phyloP scores from a whole-genome alignment of 257 asterid species.

The Gardenia jasminoides region DNA sequence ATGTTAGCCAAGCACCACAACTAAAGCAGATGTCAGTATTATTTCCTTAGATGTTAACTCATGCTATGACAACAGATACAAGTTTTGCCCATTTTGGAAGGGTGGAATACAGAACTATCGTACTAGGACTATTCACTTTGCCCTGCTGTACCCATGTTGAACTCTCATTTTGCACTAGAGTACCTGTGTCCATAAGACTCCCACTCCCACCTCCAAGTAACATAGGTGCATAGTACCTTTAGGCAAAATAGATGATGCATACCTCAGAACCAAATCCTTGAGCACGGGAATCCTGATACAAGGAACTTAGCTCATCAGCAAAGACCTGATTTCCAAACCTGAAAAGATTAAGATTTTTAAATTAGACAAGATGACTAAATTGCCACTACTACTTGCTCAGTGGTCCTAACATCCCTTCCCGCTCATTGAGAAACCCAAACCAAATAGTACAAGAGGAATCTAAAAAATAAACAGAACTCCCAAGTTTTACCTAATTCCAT shows the following conservation, averaged over 20 bases:
- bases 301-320: constrained; percentile 75
- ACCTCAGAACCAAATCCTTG: constrained; percentile 98
- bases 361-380: neutral
- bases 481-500: constrained; percentile 73
- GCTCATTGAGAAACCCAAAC: neutral
- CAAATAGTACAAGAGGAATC: neutral
- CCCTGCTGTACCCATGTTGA: no score
- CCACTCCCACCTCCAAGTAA: no score
- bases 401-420: neutral
- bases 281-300: constrained; percentile 83
- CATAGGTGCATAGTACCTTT: neutral
- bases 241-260: constrained; percentile 13
- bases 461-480: neutral
- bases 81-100: neutral
- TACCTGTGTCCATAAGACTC: no score
- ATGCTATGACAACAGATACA: neutral
- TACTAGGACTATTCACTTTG: no score
- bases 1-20: neutral
- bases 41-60: no score
- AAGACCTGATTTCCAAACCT: constrained; percentile 84
- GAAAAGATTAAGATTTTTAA: constrained; percentile 1
- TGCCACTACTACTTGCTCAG: neutral
- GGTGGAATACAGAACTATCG: no score
- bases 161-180: no score
- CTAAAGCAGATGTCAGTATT: neutral